phyloP scores from a whole-genome alignment of 2,329 filamentous ascomycete genomes.

The Sporothrix schenckii region DNA sequence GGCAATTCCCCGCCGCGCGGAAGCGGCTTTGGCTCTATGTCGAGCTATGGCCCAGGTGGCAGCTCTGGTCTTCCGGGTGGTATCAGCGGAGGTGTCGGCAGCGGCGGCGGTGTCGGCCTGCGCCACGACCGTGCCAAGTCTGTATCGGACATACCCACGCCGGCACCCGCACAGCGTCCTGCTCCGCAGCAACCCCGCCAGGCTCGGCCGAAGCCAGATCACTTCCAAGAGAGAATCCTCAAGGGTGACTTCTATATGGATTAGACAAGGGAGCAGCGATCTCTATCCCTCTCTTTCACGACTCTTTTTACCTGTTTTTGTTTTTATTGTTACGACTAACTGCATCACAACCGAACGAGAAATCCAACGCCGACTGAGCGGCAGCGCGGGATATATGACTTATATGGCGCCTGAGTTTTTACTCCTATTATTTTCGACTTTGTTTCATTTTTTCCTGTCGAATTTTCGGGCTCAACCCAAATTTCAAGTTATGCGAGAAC shows the following conservation, averaged over 20 bases:
- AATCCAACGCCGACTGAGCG: constrained; percentile 1
- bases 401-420: constrained; percentile 1
- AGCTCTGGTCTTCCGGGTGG: constrained; percentile 29
- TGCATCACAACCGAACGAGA: constrained; percentile 24
- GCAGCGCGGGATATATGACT: constrained; percentile 3
- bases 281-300: neutral
- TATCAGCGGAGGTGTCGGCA: constrained; percentile 20
- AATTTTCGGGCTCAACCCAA: constrained; percentile 7
- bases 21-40: constrained; percentile 32
- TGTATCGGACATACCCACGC: constrained; percentile 61
- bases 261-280: constrained; percentile 48
- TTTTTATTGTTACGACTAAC: constrained; percentile 11
- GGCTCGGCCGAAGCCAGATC: constrained; percentile 75
- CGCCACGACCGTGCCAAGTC: constrained; percentile 70
- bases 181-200: constrained; percentile 51
- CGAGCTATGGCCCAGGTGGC: constrained; percentile 28
- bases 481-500: constrained; percentile 9
- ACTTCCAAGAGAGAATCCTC: constrained; percentile 94
- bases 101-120: constrained; percentile 32
- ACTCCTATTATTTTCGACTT: neutral
- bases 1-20: constrained; percentile 50
- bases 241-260: constrained; percentile 99
- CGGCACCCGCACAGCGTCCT: constrained; percentile 55
- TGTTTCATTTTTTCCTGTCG: neutral
- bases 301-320: neutral